Evolutionary conservation across 1,284 basidiomycete genomes (phyloP).

Genomic region (Cutaneotrichosporon sp.): DNA sequence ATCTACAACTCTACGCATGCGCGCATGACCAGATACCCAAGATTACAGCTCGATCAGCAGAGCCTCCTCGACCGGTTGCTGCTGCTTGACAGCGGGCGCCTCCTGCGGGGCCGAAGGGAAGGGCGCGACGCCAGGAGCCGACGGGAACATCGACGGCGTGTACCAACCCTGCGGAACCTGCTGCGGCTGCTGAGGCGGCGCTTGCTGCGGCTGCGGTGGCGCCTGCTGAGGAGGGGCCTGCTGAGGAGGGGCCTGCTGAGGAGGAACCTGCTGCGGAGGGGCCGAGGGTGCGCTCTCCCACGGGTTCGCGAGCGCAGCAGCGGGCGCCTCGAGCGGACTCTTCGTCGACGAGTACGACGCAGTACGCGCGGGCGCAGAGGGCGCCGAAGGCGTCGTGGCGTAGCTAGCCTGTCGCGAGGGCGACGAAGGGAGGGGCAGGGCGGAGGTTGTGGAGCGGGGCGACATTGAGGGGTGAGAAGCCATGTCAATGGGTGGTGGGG

Average conservation of each 20-base stretch:
- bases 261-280: slow-evolving; percentile 15
- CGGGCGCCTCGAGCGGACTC: background rate
- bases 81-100: slow-evolving; percentile 47
- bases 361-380: slow-evolving; percentile 13
- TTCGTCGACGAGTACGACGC: slow-evolving; percentile 11
- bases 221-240: slow-evolving; percentile 17
- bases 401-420: slow-evolving; percentile 2
- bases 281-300: slow-evolving; percentile 5
- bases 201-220: slow-evolving; percentile 21
- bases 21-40: background rate
- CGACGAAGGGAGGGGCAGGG: slow-evolving; percentile 41
- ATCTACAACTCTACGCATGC: slow-evolving; percentile 4
- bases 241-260: slow-evolving; percentile 6
- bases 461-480: slow-evolving; percentile 33
- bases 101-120: slow-evolving; percentile 71
- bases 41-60: slow-evolving; percentile 64
- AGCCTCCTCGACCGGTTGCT: slow-evolving; percentile 75
- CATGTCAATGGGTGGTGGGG: slow-evolving; percentile 33
- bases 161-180: slow-evolving; percentile 15
- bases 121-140: slow-evolving; percentile 34
- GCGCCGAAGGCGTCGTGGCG: background rate
- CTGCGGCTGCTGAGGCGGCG: slow-evolving; percentile 23
- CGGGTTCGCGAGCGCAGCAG: background rate
- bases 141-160: slow-evolving; percentile 22
- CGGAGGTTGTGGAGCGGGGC: slow-evolving; percentile 33